Evolutionary conservation across 768 basidiomycete genomes (phyloP).

Genomic region (Boletus fagicola): DNA sequence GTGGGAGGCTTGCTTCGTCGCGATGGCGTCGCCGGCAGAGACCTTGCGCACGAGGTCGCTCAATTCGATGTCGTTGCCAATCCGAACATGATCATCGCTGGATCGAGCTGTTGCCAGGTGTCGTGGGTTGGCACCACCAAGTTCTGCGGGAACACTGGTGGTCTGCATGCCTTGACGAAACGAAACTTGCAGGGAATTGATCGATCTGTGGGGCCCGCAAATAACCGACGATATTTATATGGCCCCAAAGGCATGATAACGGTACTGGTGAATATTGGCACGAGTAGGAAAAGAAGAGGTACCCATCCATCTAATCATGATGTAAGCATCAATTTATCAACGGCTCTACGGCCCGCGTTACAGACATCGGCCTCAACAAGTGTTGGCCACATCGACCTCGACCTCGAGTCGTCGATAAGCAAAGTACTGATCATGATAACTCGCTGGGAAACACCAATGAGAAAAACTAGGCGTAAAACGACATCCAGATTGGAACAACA

Average conservation of each 20-base stretch:
- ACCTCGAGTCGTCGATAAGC: no score
- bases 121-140: slow-evolving; percentile 4
- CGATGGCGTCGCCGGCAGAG: not conserved
- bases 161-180: slow-evolving; percentile 15
- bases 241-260: not conserved
- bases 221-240: not conserved
- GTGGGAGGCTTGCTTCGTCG: not conserved
- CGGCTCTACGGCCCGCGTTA: no score
- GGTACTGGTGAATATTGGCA: no score
- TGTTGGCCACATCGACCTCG: no score
- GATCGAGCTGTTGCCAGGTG: slow-evolving; percentile 1
- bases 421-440: no score
- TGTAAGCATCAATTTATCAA: no score
- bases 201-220: not conserved
- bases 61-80: slow-evolving; percentile 6
- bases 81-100: not conserved
- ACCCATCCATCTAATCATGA: no score
- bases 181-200: not conserved
- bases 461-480: no score
- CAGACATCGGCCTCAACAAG: no score
- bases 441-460: no score
- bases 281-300: no score
- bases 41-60: slow-evolving; percentile 2
- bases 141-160: slow-evolving; percentile 2
- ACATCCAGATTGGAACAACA: no score